phyloP scores from a whole-genome alignment of 805 yeast species.

The Hanseniaspora valbyensis region DNA sequence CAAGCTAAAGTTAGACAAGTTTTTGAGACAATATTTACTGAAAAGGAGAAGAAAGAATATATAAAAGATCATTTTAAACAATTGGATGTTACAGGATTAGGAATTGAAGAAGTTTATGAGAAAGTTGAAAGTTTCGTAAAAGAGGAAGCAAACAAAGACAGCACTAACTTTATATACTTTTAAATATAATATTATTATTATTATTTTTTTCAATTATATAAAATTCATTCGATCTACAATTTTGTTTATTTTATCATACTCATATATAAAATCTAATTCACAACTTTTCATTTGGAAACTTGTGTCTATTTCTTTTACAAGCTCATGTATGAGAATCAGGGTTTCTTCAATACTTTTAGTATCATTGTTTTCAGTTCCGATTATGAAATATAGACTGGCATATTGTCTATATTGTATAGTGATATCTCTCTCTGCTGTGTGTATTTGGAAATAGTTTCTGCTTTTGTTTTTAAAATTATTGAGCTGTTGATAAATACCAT shows the following conservation, averaged over 20 bases:
- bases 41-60: slow-evolving; percentile 23
- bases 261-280: slow-evolving; percentile 5
- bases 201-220: too few species aligned
- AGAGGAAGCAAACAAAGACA: not conserved
- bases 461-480: not conserved
- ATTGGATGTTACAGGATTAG: slow-evolving; percentile 49
- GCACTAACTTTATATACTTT: not conserved
- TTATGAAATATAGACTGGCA: slow-evolving; percentile 1
- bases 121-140: slow-evolving; percentile 21
- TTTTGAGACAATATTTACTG: slow-evolving; percentile 41
- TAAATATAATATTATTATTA: not conserved
- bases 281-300: not conserved
- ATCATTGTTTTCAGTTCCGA: not conserved
- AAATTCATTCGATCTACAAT: not conserved
- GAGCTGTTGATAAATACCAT: not conserved
- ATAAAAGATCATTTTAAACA: slow-evolving; percentile 32
- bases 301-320: slow-evolving; percentile 4
- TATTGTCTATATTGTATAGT: not conserved
- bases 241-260: not conserved
- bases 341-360: not conserved
- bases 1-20: slow-evolving; percentile 58
- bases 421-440: not conserved
- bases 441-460: not conserved
- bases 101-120: slow-evolving; percentile 44
- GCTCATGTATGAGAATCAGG: not conserved